phyloP scores from a whole-genome alignment of 169 alveolate species.

The Cyclospora cayetanensis region DNA sequence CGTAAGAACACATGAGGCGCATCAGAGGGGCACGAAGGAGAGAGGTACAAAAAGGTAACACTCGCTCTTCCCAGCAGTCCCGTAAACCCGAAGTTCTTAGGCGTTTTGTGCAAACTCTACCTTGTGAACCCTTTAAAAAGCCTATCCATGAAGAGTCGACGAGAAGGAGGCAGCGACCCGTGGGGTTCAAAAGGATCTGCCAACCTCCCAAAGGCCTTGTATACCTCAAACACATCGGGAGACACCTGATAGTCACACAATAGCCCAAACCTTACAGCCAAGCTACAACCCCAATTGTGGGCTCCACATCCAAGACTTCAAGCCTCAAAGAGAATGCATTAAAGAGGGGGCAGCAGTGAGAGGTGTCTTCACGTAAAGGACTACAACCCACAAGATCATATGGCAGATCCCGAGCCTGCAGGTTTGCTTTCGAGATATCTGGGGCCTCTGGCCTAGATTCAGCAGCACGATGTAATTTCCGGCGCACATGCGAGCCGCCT shows the following conservation, averaged over 20 bases:
- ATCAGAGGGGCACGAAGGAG: background rate
- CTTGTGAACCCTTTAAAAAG: conserved; percentile 56
- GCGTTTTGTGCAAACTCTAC: background rate
- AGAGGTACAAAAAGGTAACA: background rate
- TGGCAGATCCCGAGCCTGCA: background rate
- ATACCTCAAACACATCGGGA: conserved; percentile 61
- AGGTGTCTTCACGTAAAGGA: background rate
- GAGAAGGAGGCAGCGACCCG: conserved; percentile 54
- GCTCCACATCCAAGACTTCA: background rate
- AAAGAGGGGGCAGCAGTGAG: background rate
- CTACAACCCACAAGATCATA: conserved; percentile 14
- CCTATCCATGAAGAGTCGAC: conserved; percentile 61
- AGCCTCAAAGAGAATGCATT: background rate
- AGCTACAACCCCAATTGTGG: background rate
- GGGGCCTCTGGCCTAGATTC: background rate
- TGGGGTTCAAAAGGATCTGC: conserved; percentile 66
- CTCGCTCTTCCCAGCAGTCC: background rate
- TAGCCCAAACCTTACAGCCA: background rate
- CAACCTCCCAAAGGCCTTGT: conserved; percentile 67
- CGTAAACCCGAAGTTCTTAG: no score
- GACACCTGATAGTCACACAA: conserved; percentile 24
- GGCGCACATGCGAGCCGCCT: no score
- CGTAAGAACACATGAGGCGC: background rate
- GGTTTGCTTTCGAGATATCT: background rate
- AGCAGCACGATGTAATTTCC: no score